Base-by-base conservation (phyloP, 1,284 basidiomycete species). In the Trichosporon sp. region DNA sequence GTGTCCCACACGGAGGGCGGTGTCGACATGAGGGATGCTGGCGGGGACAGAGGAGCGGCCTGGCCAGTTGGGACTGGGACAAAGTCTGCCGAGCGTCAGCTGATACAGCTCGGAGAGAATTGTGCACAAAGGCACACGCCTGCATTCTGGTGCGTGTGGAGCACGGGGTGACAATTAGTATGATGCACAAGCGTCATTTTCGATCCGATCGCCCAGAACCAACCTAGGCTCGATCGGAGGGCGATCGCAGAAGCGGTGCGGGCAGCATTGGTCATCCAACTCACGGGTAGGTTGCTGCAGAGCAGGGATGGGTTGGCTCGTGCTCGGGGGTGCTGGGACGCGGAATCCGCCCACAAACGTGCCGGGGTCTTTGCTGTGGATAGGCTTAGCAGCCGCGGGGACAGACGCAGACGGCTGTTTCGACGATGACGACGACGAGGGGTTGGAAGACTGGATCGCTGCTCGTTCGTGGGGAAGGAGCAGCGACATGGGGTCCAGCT, bases 401-500 rank as follows among this genome's bases (percentile, higher is more conserved):
- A 35, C 65, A 6, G 65, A 51, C 48, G 65, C 16, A 19, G 65
- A 11, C 31, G 43, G 16, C 43, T 48, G 65, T 51, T 63, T 63
- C 2, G 59, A 37, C 32, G 59, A 63, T 12, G 31, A 61, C 12
- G 59, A n/a, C 3, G 59, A 63, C 31, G 31, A 26, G 26, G 26
- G 19, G 32, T 8, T 37, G 6, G 67, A 16, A 2, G 61, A 61
- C 40, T 65, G 48, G 71, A 74, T 68, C 26, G 69, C 68, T 4
- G 68, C 71, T 38, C 81, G 70, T 70, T 84, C 83, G 70, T 84
- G 83, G 0, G 83, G 83, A 2, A 84, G 76, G 0, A 84, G 74
- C 37, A 84, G 69, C 0, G 83, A 82, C 75, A 80, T 78, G 6
- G 83, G 83, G 69, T 84, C 82, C 31, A 83, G 74, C 65, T 82